Evolutionary conservation across 257 asterid species (phyloP), one percentile per base, ranked within the genome.

Genomic region (Scutellaria galericulata): DNA sequence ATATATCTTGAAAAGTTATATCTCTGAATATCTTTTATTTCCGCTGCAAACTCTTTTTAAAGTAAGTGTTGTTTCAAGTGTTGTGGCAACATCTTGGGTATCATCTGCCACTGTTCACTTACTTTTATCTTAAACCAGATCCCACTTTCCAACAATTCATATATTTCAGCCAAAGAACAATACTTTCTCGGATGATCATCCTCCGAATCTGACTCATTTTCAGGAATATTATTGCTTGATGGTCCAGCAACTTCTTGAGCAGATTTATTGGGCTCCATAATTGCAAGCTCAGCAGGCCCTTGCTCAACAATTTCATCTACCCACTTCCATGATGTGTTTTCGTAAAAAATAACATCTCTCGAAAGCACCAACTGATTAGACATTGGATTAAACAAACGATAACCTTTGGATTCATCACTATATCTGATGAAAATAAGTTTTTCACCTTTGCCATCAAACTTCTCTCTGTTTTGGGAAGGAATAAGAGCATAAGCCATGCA

Each of bases 401-500:
- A 70, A 6, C 64, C 73, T 39, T 77, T 64, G 3, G 57, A 64
- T 3, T 71, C 74, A 15, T 63, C 41, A 11, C 40, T 71, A 5
- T 70, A 77, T 7, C 81, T 56, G 6, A 71, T 9, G 39, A 63
- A 64, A 6, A 77, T 20, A 0, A 55, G 5, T 27, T 65, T 77
- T 22, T 64, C 46, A 1, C 45, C 12, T 9, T 70, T 69, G 3
- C 53, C 42, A 13, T 68, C 75, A 46, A 10, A 31, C 9, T 72
- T 67, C 3, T 66, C 55, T 5, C 54, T 35, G 7, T 15, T 72
- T 66, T 13, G 59, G 2, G 50, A 14, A 3, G 58, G 51, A 14
- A 77, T 71, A 1, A 46, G 75, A 1, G 78, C 48, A 50, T 72
- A 66, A 9, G 74, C 63, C 9, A 71, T 22, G 42, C 58, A 12